These are phyloP conservation scores for Cadophora luteo-olivacea DNA, from an alignment of 2,329 filamentous ascomycete genomes.

Conservation along the genomic window DNA sequence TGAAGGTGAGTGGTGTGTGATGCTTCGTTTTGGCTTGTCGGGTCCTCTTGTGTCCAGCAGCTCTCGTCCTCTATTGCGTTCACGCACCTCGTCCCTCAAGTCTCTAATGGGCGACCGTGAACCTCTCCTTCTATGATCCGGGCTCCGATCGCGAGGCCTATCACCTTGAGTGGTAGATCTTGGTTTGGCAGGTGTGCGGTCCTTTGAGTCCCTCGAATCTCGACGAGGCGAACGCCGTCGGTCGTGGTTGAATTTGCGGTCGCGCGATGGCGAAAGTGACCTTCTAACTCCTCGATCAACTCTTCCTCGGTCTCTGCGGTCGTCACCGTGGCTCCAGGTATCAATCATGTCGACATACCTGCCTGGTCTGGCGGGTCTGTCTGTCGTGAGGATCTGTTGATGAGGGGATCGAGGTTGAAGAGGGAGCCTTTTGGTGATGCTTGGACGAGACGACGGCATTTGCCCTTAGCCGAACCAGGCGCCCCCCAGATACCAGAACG, in stretches of 20 bases:
- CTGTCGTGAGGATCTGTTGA: conserved; percentile 9
- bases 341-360: conserved; percentile 52
- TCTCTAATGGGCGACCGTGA: conserved; percentile 42
- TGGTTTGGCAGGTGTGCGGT: conserved; percentile 42
- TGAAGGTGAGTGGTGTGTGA: conserved; percentile 41
- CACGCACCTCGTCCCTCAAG: conserved; percentile 43
- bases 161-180: conserved; percentile 36
- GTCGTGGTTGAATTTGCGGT: conserved; percentile 45
- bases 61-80: conserved; percentile 46
- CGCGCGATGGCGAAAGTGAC: conserved; percentile 47
- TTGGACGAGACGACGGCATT: conserved; percentile 16
- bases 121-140: conserved; percentile 40
- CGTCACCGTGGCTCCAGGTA: conserved; percentile 50
- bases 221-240: conserved; percentile 44
- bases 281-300: conserved; percentile 48
- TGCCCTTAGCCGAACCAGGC: conserved; percentile 13
- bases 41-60: conserved; percentile 45
- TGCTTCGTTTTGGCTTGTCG: conserved; percentile 42
- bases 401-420: neutral
- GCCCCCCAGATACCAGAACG: conserved; percentile 1
- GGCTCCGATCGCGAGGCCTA: conserved; percentile 42
- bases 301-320: conserved; percentile 51
- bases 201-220: conserved; percentile 40
- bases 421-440: conserved; percentile 9
- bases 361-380: conserved; percentile 17